These are phyloP conservation scores for Aspergillus japonicus DNA, from an alignment of 2,329 filamentous ascomycete genomes.

Conservation along the genomic window DNA sequence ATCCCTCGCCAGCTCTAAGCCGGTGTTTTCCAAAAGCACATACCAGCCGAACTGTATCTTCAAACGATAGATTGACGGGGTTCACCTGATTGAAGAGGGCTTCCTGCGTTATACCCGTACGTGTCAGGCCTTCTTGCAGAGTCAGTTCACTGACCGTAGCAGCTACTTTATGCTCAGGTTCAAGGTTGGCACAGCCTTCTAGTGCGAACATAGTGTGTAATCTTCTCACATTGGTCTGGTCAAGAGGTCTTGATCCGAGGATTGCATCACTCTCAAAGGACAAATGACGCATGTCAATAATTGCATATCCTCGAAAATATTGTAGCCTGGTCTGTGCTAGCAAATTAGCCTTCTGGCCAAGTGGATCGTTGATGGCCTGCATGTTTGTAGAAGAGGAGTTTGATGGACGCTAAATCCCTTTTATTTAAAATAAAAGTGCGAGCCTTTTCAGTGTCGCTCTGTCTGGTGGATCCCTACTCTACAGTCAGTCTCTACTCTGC, in stretches of 20 bases:
- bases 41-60: not conserved
- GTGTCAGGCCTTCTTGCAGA: not conserved
- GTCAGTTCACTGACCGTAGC: not conserved
- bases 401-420: not conserved
- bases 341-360: not conserved
- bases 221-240: not conserved
- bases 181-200: not conserved
- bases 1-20: not conserved
- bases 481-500: not conserved
- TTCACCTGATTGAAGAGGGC: not conserved
- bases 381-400: not conserved
- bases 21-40: not conserved
- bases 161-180: not conserved
- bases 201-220: not conserved
- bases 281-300: not conserved
- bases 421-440: not conserved
- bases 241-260: not conserved
- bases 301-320: not conserved
- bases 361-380: not conserved
- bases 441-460: not conserved
- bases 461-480: not conserved
- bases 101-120: not conserved
- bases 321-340: not conserved
- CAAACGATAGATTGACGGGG: not conserved
- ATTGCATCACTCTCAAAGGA: not conserved